Evolutionary conservation across 495 filamentous ascomycete species (phyloP).

Genomic region (Xylaria palmicola): DNA sequence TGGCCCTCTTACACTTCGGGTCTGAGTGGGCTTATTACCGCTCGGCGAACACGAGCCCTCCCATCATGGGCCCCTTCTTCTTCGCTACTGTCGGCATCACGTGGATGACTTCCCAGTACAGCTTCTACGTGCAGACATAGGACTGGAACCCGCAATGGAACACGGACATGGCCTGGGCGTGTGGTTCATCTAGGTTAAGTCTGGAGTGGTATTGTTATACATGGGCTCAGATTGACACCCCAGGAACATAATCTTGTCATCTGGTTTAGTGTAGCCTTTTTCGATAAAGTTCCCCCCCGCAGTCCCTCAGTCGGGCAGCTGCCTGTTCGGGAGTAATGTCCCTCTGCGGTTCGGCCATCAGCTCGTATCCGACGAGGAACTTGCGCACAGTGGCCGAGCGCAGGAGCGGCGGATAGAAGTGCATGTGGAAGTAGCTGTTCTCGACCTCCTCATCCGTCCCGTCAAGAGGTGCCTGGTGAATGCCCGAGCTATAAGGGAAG

Average conservation of each 20-base stretch:
- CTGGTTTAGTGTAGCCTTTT: constrained; percentile 51
- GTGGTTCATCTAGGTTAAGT: background rate
- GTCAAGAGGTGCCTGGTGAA: constrained; percentile 91
- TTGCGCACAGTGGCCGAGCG: constrained; percentile 92
- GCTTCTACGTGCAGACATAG: constrained; percentile 55
- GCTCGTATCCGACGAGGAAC: constrained; percentile 92
- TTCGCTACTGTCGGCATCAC: constrained; percentile 65
- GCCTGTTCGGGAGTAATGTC: constrained; percentile 99
- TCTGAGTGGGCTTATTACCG: constrained; percentile 76
- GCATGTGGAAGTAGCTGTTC: constrained; percentile 87
- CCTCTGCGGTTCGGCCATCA: constrained; percentile 94
- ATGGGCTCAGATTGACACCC: background rate
- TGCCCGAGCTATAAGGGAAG: constrained; percentile 89
- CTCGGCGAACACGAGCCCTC: constrained; percentile 65
- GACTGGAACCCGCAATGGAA: background rate
- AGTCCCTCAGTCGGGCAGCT: constrained; percentile 68
- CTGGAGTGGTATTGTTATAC: background rate
- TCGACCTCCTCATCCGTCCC: constrained; percentile 83
- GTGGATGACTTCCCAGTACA: constrained; percentile 82
- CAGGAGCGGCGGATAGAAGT: constrained; percentile 94
- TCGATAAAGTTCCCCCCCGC: constrained; percentile 81
- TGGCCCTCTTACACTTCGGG: constrained; percentile 79
- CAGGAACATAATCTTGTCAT: background rate
- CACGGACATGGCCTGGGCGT: background rate
- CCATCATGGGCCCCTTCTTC: constrained; percentile 69